A percentile compares a stretch with the other conserved stretches of the same genome.
These are phyloP conservation scores for Backusella westeae DNA, from an alignment of 192 early-diverging fungal genomes.

Conservation along the genomic window DNA sequence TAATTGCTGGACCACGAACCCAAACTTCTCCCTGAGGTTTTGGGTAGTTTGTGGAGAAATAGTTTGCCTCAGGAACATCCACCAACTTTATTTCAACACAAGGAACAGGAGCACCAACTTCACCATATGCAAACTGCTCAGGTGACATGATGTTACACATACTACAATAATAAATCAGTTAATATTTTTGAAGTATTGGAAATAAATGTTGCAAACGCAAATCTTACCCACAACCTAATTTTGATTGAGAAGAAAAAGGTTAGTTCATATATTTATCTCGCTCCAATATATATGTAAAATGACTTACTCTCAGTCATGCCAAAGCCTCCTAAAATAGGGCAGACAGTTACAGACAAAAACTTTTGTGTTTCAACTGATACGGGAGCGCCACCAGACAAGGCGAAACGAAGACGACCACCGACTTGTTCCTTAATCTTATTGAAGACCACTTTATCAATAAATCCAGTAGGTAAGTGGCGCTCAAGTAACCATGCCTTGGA, in stretches of 20 bases:
- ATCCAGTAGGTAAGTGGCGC: slow-evolving; percentile 62
- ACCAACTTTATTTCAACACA: slow-evolving; percentile 79
- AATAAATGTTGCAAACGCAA: neutral
- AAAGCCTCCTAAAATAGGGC: slow-evolving; percentile 86
- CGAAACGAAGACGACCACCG: slow-evolving; percentile 82
- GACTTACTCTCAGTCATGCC: slow-evolving; percentile 52
- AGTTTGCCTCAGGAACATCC: slow-evolving; percentile 59
- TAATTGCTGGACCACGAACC: slow-evolving; percentile 76
- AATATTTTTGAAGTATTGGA: neutral
- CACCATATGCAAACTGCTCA: slow-evolving; percentile 53
- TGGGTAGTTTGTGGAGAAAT: slow-evolving; percentile 53
- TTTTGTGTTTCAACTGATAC: slow-evolving; percentile 82
- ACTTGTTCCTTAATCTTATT: slow-evolving; percentile 77
- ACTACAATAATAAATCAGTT: slow-evolving; percentile 25
- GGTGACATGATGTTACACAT: slow-evolving; percentile 68
- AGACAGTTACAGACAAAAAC: slow-evolving; percentile 74
- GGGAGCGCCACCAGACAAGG: slow-evolving; percentile 87
- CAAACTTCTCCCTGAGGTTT: slow-evolving; percentile 79
- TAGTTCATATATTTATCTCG: neutral
- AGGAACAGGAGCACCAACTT: slow-evolving; percentile 77
- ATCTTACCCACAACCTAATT: slow-evolving; percentile 14
- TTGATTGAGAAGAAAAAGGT: neutral
- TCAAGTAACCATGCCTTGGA: slow-evolving; percentile 70
- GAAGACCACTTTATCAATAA: slow-evolving; percentile 80
- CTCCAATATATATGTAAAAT: neutral